Evolutionary conservation across 177 flowering plant genomes (phyloP), one percentile per base, ranked within the genome.

Genomic region (Vitis hybrid): DNA sequence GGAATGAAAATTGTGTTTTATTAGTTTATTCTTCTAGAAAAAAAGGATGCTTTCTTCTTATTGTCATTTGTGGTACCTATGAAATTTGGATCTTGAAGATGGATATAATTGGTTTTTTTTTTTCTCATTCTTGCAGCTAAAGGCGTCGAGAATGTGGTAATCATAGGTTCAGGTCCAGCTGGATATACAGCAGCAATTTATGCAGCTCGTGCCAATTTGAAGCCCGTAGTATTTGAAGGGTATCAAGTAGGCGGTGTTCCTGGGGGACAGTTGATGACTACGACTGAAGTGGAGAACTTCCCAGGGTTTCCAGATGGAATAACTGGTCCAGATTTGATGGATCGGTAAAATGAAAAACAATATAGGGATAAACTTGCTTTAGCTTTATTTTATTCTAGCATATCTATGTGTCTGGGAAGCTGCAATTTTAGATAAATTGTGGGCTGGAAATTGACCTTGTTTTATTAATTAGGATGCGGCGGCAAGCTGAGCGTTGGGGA

Each of bases 271-370:
- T 76, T 93, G 80, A 93, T 93, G 97, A 95, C 98, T 21, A 95
- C 99, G 58, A 95, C 99, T 56, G 99, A 95, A 82, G 98, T 95
- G 52, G 99, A 95, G 80, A 95, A 95, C 72, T 95, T 93, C 52
- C 99, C 99, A 4, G 99, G 99, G 3, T 93, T 93, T 79, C 99
- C 99, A 14, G 98, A 95, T 69, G 99, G 99, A 67, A 88, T 95
- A 56, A 95, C 91, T 64, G 99, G 99, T 59, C 98, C 98, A 6
- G 99, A 95, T 84, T 85, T 95, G 81, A 95, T 93, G 98, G 99
- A 95, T 74, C 77, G 90, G 99, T 95, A 77, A 69, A 64, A 15
- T n/a, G 2, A 13, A 6, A 40, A 48, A 15, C 32, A 40, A 46
- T 49, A 24, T 30, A 11, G 5, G 49, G 49, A 40, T 40, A 40